A percentile compares a stretch with the other conserved stretches of the same genome.
Evolutionary conservation across 148 eudicot species (phyloP).

Genomic region (Euryodendron excelsum): DNA sequence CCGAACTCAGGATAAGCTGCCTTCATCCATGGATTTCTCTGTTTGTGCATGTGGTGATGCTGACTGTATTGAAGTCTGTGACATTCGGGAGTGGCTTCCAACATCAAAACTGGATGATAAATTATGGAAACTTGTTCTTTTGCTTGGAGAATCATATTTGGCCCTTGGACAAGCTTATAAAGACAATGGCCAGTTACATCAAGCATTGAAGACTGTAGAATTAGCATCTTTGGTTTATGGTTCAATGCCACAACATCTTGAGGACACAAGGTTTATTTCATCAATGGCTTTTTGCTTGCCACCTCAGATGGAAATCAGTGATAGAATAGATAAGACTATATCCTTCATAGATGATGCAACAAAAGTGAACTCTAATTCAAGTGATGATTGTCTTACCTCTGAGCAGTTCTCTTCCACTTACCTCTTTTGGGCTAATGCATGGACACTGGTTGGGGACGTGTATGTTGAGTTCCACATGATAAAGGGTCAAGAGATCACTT

Average conservation of each 20-base stretch:
- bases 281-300: constrained; percentile 54
- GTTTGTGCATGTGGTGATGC: constrained; percentile 95
- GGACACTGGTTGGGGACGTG: constrained; percentile 92
- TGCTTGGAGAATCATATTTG: constrained; percentile 95
- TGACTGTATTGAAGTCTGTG: constrained; percentile 93
- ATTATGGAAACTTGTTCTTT: constrained; percentile 90
- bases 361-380: constrained; percentile 13
- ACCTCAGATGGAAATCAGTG: constrained; percentile 21
- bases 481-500: constrained; percentile 43
- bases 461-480: constrained; percentile 62
- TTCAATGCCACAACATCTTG: constrained; percentile 89
- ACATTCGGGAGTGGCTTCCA: constrained; percentile 92
- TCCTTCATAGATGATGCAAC: constrained; percentile 26
- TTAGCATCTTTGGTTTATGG: constrained; percentile 92
- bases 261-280: constrained; percentile 72
- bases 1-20: constrained; percentile 22
- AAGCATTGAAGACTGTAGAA: constrained; percentile 81
- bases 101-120: constrained; percentile 77
- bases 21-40: constrained; percentile 42
- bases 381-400: constrained; percentile 29
- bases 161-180: constrained; percentile 84
- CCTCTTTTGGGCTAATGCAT: constrained; percentile 91
- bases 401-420: constrained; percentile 51
- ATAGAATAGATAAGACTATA: constrained; percentile 28
- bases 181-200: constrained; percentile 66